phyloP scores from a whole-genome alignment of 225 moss, liverwort and hornwort species.

The Lunularia cruciata region DNA sequence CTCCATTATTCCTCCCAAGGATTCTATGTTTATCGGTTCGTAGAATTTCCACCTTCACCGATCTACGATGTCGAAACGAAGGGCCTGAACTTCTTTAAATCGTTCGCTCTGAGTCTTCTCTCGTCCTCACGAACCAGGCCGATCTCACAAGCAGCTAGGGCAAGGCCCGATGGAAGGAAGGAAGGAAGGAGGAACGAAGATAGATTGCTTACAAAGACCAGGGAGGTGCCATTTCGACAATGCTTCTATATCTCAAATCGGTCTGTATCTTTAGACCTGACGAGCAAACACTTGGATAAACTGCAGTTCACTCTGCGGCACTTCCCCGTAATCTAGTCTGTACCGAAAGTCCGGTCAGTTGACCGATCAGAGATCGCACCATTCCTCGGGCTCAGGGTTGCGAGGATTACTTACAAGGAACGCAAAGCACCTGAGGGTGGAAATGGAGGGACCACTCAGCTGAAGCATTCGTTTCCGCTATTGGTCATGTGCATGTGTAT shows the following conservation, averaged over 20 bases:
- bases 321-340: too few relatives aligned
- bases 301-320: not conserved
- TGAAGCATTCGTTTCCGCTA: too few relatives aligned
- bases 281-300: not conserved
- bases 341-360: not conserved
- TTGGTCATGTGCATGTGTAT: too few relatives aligned
- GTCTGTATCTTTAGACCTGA: not conserved
- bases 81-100: not conserved
- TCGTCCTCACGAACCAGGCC: slow-evolving; percentile 17
- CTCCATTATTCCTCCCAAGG: not conserved
- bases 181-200: too few relatives aligned
- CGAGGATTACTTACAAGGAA: not conserved
- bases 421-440: too few relatives aligned
- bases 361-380: not conserved
- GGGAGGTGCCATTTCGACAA: too few relatives aligned
- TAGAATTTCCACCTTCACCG: not conserved
- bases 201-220: too few relatives aligned
- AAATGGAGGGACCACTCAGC: too few relatives aligned
- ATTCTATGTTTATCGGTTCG: too few relatives aligned
- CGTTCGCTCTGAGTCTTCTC: slow-evolving; percentile 9
- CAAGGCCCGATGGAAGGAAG: too few relatives aligned
- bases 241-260: not conserved
- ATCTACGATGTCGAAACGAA: slow-evolving; percentile 8
- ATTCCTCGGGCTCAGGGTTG: not conserved
- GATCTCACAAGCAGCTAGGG: not conserved